Evolutionary conservation across 352 stramenopile species (phyloP).

Genomic region (Globisporangium camurandrum): DNA sequence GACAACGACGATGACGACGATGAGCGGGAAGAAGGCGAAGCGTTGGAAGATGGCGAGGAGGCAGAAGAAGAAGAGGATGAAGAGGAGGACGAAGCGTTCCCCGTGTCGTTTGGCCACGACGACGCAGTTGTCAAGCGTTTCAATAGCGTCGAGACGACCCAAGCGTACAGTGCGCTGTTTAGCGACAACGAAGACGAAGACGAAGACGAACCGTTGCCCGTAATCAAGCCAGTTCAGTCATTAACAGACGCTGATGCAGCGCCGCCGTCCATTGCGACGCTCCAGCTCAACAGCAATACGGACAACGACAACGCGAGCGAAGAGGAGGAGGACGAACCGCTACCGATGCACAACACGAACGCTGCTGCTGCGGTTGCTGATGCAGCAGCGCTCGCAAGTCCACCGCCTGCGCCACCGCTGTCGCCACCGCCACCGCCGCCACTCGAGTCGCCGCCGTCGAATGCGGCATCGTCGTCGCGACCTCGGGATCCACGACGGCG

Average conservation of each 20-base stretch:
- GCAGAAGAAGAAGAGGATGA: constrained; percentile 37
- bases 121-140: constrained; percentile 19
- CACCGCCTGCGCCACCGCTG: constrained; percentile 37
- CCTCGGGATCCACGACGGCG: background rate
- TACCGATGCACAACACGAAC: too few species aligned
- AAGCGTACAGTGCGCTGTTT: constrained; percentile 71
- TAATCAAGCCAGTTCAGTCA: constrained; percentile 8
- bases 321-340: constrained; percentile 55
- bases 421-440: constrained; percentile 35
- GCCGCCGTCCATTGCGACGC: background rate
- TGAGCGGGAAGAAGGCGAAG: background rate
- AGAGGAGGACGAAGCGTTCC: constrained; percentile 78
- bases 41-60: constrained; percentile 2
- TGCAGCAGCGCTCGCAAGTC: constrained; percentile 3
- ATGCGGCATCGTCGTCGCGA: constrained; percentile 7
- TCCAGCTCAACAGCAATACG: constrained; percentile 10
- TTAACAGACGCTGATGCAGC: background rate
- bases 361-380: constrained; percentile 2
- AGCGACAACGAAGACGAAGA: constrained; percentile 47
- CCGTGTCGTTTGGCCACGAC: constrained; percentile 29
- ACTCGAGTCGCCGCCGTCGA: constrained; percentile 7
- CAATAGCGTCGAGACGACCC: constrained; percentile 50
- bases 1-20: constrained; percentile 3
- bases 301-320: constrained; percentile 31
- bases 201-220: constrained; percentile 58